Percentiles rank a stretch among this genome's conserved stretches.
These are phyloP conservation scores for Benincasa hispida DNA, from an alignment of 306 rosid genomes.

Conservation along the genomic window DNA sequence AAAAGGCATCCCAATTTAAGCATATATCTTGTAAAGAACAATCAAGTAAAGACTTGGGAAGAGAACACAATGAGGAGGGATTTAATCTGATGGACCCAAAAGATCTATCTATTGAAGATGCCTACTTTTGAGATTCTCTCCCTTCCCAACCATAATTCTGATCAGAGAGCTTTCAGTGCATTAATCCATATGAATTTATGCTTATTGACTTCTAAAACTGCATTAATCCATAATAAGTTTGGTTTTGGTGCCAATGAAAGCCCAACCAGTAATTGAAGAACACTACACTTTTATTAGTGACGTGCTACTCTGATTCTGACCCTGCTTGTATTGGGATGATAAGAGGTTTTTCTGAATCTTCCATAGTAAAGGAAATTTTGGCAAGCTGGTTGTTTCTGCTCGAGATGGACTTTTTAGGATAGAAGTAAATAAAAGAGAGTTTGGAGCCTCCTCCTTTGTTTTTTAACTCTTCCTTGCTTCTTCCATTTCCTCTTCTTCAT, in stretches of 20 bases:
- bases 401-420: background rate
- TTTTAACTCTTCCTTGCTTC: background rate
- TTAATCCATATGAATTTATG: background rate
- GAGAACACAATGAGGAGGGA: background rate
- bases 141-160: background rate
- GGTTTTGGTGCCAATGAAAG: background rate
- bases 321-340: background rate
- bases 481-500: background rate
- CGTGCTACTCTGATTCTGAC: background rate
- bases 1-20: background rate
- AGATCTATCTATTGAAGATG: background rate
- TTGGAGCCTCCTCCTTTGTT: background rate
- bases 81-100: background rate
- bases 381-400: background rate
- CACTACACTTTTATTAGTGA: background rate
- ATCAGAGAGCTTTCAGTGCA: background rate
- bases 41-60: background rate
- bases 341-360: background rate
- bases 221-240: background rate
- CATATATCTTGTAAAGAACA: background rate
- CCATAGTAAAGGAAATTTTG: background rate
- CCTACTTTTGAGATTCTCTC: background rate
- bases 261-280: background rate
- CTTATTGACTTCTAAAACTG: background rate
- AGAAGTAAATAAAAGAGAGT: background rate